Evolutionary conservation across 768 basidiomycete species (phyloP), one percentile per base, ranked within the genome.

Genomic region (Sarcomyxa edulis): DNA sequence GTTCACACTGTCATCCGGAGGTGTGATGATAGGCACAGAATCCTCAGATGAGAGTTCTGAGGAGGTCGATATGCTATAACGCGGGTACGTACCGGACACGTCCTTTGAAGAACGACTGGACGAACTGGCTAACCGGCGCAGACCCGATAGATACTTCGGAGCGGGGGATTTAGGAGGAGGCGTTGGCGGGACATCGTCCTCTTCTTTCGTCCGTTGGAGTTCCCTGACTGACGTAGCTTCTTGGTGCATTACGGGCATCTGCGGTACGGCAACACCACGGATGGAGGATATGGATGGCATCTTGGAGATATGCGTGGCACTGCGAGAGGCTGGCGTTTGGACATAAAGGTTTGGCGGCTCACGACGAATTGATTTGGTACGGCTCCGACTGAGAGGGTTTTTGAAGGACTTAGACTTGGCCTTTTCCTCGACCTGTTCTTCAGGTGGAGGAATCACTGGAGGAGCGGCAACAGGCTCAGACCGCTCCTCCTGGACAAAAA

Each of bases 1-100:
- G 33, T 62, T 58, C 34, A 62, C 10, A 43, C 63, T 56, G 49
- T 62, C 56, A 43, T 78, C 64, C 6, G 79, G 70, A 20, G 82
- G 82, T 14, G 78, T 81, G 5, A 68, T 59, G n/a, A 80, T 69
- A 15, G 71, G 61, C 22, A 68, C 68, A 18, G 80, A 82, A 48
- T 84, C 82, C 46, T 86, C 83, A 5, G 78, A 81, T 0, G 81
- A 84, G 39, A 79, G 56, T 46, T 77, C 74, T 2, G 78, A 79
- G 1, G 71, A 74, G 15, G 63, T 59, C 18, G 79, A 81, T 37
- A 74, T 62, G 50, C 84, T 87, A 24, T 75, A 61, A 11, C 84
- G 71, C 16, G 72, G 65, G 37, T 71, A 68, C 2, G 65, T 45
- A 7, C 58, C 64, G 22, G 69, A 62, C 44, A 66, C 47, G 39